Conservation (phyloP, 371 early-diverging fungal genomes). For the Mycotypha africana region DNA sequence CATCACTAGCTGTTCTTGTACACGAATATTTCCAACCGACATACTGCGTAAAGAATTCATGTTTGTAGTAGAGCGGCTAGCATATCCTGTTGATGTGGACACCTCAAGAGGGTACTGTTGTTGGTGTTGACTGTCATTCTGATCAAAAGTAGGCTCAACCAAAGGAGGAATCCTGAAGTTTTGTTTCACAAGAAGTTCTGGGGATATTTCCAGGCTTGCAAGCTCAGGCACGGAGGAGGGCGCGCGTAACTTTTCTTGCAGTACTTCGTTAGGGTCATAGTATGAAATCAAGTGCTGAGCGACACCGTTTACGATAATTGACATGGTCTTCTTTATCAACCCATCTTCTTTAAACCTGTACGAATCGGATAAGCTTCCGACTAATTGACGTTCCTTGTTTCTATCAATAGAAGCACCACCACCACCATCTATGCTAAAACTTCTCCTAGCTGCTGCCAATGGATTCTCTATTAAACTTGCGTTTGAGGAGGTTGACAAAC, state of each 20-base stretch:
- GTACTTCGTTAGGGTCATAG: slow-evolving; percentile 72
- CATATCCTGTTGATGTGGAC: too few species aligned
- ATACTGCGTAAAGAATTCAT: not conserved
- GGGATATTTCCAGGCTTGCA: slow-evolving; percentile 52
- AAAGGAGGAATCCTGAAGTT: slow-evolving; percentile 59
- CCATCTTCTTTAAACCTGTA: slow-evolving; percentile 78
- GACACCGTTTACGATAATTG: slow-evolving; percentile 71
- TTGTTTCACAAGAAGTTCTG: slow-evolving; percentile 54
- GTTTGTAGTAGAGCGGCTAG: not conserved
- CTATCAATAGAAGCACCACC: slow-evolving; percentile 23
- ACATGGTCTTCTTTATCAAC: slow-evolving; percentile 85
- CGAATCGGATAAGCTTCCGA: slow-evolving; percentile 58
- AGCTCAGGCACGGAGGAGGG: slow-evolving; percentile 56
- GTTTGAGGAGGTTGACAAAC: slow-evolving; percentile 18
- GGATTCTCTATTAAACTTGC: slow-evolving; percentile 18
- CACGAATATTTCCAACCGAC: too few species aligned
- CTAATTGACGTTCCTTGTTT: slow-evolving; percentile 46
- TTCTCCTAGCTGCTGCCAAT: slow-evolving; percentile 25
- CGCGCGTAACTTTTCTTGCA: slow-evolving; percentile 49
- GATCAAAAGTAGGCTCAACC: slow-evolving; percentile 38
- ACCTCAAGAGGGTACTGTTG: slow-evolving; percentile 1
- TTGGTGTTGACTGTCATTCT: slow-evolving; percentile 12
- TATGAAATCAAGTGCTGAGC: slow-evolving; percentile 85
- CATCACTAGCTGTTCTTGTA: too few species aligned
- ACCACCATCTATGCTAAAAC: slow-evolving; percentile 31